phyloP scores from a whole-genome alignment of 257 asterid genomes.

The Solanum chilense region DNA sequence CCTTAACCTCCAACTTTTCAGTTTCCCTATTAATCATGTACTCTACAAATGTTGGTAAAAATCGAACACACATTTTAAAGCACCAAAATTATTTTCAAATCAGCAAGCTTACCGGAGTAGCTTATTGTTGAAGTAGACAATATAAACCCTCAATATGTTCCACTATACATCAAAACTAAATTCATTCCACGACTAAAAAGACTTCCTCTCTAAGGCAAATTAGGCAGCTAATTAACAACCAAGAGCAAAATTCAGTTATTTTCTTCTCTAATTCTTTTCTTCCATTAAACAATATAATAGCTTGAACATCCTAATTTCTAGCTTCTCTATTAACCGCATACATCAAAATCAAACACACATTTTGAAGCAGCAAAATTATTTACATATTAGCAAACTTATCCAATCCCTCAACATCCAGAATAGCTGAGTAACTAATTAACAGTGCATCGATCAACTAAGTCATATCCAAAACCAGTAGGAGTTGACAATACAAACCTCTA shows the following conservation, averaged over 20 bases:
- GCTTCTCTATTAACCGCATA: not conserved
- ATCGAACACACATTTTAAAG: not conserved
- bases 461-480: not conserved
- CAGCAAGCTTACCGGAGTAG: not conserved
- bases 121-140: not conserved
- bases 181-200: not conserved
- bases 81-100: not conserved
- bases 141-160: not conserved
- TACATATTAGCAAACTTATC: not conserved
- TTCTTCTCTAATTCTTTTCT: not conserved
- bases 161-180: not conserved
- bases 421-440: not conserved
- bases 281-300: not conserved
- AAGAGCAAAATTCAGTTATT: not conserved
- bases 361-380: not conserved
- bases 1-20: not conserved
- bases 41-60: not conserved
- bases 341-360: not conserved
- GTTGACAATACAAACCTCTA: not conserved
- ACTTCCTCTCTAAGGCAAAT: not conserved
- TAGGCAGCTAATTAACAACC: not conserved
- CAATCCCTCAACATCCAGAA: not conserved
- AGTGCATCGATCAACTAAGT: not conserved
- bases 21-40: not conserved
- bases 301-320: not conserved